phyloP scores from a whole-genome alignment of 192 early-diverging fungal genomes.

The Chytriomyces sp. region DNA sequence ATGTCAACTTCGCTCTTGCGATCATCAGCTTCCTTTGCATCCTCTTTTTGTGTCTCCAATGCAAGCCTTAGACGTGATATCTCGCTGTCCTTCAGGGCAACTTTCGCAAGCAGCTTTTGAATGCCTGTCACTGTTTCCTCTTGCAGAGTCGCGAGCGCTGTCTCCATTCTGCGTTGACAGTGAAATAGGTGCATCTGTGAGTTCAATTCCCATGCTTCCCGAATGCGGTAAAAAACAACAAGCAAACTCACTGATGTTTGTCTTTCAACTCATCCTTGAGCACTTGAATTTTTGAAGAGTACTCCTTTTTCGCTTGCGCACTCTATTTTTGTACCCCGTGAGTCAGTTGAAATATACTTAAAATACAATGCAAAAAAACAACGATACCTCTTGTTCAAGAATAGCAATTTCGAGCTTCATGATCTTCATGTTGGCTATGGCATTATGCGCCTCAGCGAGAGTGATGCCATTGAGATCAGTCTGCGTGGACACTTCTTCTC shows the following conservation, averaged over 20 bases:
- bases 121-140: background rate
- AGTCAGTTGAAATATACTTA: background rate
- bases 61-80: no score
- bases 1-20: no score
- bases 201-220: background rate
- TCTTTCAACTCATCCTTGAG: background rate
- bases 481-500: background rate
- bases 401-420: constrained; percentile 11
- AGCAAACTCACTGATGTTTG: background rate
- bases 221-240: background rate
- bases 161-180: background rate
- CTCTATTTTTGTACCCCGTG: background rate
- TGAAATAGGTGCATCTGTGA: background rate
- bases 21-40: no score
- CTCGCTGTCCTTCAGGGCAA: background rate
- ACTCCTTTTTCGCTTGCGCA: background rate
- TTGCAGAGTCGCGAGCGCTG: background rate
- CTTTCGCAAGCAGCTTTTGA: background rate
- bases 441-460: constrained; percentile 2
- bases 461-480: background rate
- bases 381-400: constrained; percentile 3
- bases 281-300: background rate
- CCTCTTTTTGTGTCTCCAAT: no score
- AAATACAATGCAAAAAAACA: background rate
- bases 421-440: constrained; percentile 10